These are phyloP conservation scores for Gorgonomyces haynaldii DNA, from an alignment of 192 early-diverging fungal species.

Conservation along the genomic window DNA sequence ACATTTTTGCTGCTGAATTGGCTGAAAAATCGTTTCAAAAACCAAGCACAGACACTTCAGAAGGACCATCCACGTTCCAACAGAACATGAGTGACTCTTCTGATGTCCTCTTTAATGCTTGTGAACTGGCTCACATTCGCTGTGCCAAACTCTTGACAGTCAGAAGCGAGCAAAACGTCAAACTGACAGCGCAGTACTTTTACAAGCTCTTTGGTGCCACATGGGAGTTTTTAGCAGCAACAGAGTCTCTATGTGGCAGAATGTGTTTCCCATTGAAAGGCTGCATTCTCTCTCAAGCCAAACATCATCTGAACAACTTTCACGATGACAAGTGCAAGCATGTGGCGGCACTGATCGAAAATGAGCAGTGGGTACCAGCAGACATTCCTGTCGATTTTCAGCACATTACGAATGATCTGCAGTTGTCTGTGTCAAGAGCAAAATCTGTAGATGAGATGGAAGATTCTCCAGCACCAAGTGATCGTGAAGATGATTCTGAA, in stretches of 20 bases:
- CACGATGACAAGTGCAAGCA: slow-evolving; percentile 88
- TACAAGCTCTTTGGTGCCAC: slow-evolving; percentile 68
- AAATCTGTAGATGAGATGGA: slow-evolving; percentile 1
- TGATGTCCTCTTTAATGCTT: slow-evolving; percentile 65
- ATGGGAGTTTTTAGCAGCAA: slow-evolving; percentile 70
- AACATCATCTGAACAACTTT: slow-evolving; percentile 83
- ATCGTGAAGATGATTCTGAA: slow-evolving; percentile 18
- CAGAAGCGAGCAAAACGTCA: slow-evolving; percentile 78
- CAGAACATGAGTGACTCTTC: slow-evolving; percentile 57
- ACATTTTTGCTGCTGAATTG: too few species aligned
- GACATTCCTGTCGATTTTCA: slow-evolving; percentile 95
- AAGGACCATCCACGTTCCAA: slow-evolving; percentile 29
- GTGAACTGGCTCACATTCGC: slow-evolving; percentile 74
- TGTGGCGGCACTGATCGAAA: slow-evolving; percentile 76
- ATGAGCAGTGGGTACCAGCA: slow-evolving; percentile 91
- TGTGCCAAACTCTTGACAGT: slow-evolving; percentile 79
- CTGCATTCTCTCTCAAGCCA: slow-evolving; percentile 70
- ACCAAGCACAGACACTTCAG: too few species aligned
- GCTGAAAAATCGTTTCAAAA: too few species aligned
- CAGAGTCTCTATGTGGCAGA: slow-evolving; percentile 67
- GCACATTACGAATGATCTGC: slow-evolving; percentile 55
- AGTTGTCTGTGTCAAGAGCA: slow-evolving; percentile 27
- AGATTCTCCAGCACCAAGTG: slow-evolving; percentile 2
- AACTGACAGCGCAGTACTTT: slow-evolving; percentile 79
- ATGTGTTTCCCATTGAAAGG: slow-evolving; percentile 87